A percentile compares a stretch with the other conserved stretches of the same genome.
phyloP scores from a whole-genome alignment of 352 stramenopile species.

The Globisporangium heterothallicum region DNA sequence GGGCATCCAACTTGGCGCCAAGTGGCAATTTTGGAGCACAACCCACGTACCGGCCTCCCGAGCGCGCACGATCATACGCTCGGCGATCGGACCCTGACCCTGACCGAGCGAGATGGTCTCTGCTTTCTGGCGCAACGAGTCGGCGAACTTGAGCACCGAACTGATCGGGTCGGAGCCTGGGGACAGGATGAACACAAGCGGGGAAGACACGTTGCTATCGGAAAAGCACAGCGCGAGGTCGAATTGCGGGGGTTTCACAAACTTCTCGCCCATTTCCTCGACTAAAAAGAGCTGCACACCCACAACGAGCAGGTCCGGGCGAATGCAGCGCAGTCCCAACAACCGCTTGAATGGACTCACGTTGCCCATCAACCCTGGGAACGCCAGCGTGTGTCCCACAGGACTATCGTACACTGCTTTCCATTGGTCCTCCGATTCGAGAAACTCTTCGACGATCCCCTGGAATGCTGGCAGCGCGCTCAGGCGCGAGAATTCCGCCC shows the following conservation, averaged over 20 bases:
- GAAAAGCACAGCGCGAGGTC: constrained; percentile 85
- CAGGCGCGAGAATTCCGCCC: constrained; percentile 91
- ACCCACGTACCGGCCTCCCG: constrained; percentile 86
- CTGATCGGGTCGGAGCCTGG: constrained; percentile 90
- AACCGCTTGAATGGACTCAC: constrained; percentile 74
- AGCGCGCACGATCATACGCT: constrained; percentile 83
- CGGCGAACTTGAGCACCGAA: constrained; percentile 86
- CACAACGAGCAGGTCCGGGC: constrained; percentile 82
- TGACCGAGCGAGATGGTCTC: constrained; percentile 91
- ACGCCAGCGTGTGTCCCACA: constrained; percentile 72
- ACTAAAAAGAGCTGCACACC: constrained; percentile 90
- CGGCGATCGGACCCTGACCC: constrained; percentile 88
- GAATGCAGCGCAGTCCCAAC: constrained; percentile 74
- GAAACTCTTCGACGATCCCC: constrained; percentile 79
- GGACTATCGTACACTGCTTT: constrained; percentile 87
- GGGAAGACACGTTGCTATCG: constrained; percentile 81
- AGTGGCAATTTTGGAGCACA: constrained; percentile 89
- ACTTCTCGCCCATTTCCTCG: constrained; percentile 86
- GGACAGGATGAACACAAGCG: constrained; percentile 91
- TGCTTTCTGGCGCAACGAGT: constrained; percentile 64
- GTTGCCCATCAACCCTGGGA: constrained; percentile 54
- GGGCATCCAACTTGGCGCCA: constrained; percentile 91
- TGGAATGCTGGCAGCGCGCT: constrained; percentile 69
- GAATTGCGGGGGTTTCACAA: constrained; percentile 89
- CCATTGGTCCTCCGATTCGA: constrained; percentile 71